phyloP scores from a whole-genome alignment of 2,329 filamentous ascomycete genomes.

The Bipolaris zeicola region DNA sequence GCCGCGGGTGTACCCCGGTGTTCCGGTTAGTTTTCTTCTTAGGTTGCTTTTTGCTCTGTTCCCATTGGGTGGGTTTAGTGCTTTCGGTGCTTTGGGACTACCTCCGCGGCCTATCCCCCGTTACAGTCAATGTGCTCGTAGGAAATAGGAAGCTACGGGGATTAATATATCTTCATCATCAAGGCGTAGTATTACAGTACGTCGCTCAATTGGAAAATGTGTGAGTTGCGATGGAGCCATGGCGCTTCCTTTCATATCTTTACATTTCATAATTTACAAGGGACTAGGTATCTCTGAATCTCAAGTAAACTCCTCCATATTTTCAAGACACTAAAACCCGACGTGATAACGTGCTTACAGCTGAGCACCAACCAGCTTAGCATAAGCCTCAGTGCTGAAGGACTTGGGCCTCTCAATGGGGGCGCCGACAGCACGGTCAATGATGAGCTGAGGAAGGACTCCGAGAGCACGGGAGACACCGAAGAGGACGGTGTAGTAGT shows the following conservation, averaged over 20 bases:
- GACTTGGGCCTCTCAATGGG: conserved; percentile 99
- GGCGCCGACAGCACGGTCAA: conserved; percentile 94
- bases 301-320: conserved; percentile 26
- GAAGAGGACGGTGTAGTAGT: conserved; percentile 99
- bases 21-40: conserved; percentile 16
- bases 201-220: conserved; percentile 28
- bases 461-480: conserved; percentile 97
- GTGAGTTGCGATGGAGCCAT: conserved; percentile 38
- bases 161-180: conserved; percentile 21
- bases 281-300: conserved; percentile 40
- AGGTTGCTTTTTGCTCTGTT: conserved; percentile 7
- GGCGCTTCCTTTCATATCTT: conserved; percentile 36
- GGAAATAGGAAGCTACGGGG: background rate
- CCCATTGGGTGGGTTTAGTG: conserved; percentile 1
- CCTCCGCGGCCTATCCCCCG: conserved; percentile 6
- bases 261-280: conserved; percentile 46
- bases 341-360: conserved; percentile 64
- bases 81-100: background rate
- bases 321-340: conserved; percentile 15
- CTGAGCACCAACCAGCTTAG: conserved; percentile 88
- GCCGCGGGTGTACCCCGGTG: background rate
- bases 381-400: conserved; percentile 96
- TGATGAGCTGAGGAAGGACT: conserved; percentile 99
- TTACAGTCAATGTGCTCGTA: background rate
- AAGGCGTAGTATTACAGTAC: conserved; percentile 36